These are phyloP conservation scores for Cadophora sp. DNA, from an alignment of 2,329 filamentous ascomycete species.

Conservation along the genomic window DNA sequence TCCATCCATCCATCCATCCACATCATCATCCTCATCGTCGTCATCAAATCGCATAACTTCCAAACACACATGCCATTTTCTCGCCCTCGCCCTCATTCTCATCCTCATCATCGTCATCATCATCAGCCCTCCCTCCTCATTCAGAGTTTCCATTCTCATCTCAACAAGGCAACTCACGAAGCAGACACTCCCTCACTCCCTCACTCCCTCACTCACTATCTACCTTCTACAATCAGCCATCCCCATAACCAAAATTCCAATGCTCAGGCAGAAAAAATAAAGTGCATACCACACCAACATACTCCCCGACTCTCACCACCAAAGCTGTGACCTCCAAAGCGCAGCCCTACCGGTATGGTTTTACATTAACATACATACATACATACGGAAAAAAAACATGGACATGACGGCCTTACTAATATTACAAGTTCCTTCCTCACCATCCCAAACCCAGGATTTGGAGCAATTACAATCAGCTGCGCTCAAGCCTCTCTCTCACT, in stretches of 20 bases:
- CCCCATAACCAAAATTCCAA: background rate
- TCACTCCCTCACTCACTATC: no score
- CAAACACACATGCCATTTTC: background rate
- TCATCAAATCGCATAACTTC: background rate
- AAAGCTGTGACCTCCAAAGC: background rate
- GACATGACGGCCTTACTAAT: background rate
- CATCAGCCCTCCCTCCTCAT: background rate
- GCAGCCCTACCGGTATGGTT: constrained; percentile 1
- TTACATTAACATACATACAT: background rate
- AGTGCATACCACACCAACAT: background rate
- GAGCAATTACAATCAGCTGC: no score
- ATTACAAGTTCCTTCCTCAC: no score
- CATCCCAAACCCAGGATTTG: background rate
- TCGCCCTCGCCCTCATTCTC: background rate
- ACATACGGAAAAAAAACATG: background rate
- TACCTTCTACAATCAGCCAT: background rate
- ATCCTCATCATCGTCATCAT: background rate
- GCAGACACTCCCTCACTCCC: no score
- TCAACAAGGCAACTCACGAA: background rate
- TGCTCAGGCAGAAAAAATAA: background rate
- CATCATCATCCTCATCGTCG: no score
- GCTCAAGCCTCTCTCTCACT: no score
- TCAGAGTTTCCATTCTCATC: background rate
- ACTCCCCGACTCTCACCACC: background rate
- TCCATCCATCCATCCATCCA: no score